Percentiles rank a stretch among this genome's conserved stretches.
phyloP scores from a whole-genome alignment of 441 rosid genomes.

The Raphanus hybrid region DNA sequence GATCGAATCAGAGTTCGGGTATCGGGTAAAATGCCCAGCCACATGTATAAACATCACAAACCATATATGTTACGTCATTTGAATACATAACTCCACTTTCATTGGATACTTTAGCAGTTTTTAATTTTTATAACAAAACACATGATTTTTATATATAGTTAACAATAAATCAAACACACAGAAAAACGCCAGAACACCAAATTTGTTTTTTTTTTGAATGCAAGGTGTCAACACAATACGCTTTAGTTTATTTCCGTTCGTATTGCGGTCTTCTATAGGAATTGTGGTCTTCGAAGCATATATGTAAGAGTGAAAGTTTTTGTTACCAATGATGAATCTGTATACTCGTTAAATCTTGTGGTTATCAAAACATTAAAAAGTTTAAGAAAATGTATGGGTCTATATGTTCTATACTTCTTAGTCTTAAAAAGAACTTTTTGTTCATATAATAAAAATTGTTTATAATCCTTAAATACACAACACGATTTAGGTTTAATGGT shows the following conservation, averaged over 20 bases:
- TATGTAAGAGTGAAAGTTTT: background rate
- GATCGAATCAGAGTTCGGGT: too few species aligned
- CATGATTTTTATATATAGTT: background rate
- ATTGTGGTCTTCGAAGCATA: slow-evolving; percentile 6
- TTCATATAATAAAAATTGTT: background rate
- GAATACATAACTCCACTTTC: background rate
- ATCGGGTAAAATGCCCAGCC: too few species aligned
- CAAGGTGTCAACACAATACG: background rate
- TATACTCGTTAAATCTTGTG: background rate
- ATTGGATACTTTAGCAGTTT: background rate
- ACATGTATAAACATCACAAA: background rate
- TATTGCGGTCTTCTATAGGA: background rate
- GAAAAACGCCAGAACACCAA: background rate
- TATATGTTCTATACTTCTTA: background rate
- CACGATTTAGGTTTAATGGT: background rate
- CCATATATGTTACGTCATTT: background rate
- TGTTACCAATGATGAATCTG: background rate
- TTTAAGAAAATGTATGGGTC: background rate
- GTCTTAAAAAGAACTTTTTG: background rate
- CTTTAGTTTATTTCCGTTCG: background rate
- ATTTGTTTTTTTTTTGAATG: background rate
- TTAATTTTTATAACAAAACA: background rate
- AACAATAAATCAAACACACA: slow-evolving; percentile 2
- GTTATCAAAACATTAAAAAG: background rate
- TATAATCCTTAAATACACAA: background rate